Conservation (phyloP, 495 filamentous ascomycete genomes). For the Xylaria bambusicola region DNA sequence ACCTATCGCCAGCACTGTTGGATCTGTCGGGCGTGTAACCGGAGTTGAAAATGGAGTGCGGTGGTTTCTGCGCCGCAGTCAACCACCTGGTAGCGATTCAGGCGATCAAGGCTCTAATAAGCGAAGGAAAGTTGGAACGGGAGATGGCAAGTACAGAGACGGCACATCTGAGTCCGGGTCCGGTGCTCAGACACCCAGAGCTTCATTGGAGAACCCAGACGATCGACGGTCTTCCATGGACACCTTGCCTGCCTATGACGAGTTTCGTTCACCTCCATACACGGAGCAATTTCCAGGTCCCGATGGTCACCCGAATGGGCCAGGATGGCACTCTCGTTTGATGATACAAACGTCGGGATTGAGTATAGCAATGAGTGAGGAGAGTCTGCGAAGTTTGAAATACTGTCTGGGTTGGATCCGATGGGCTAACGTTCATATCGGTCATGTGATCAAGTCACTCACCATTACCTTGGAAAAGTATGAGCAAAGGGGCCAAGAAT, state of each 20-base stretch:
- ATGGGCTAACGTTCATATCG: constrained; percentile 74
- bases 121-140: constrained; percentile 61
- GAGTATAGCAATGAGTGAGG: constrained; percentile 83
- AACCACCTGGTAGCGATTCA: constrained; percentile 41
- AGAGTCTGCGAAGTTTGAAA: constrained; percentile 73
- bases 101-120: constrained; percentile 58
- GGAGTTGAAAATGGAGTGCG: constrained; percentile 81
- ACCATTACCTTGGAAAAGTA: constrained; percentile 73
- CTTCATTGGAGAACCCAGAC: constrained; percentile 26
- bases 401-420: constrained; percentile 76
- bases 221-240: constrained; percentile 56
- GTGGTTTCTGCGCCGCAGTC: constrained; percentile 64
- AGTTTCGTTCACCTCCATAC: constrained; percentile 70
- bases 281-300: constrained; percentile 44
- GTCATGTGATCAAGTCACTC: constrained; percentile 66
- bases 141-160: constrained; percentile 33
- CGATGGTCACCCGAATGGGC: constrained; percentile 28
- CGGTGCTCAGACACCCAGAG: constrained; percentile 32
- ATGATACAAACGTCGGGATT: constrained; percentile 83
- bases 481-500: constrained; percentile 49
- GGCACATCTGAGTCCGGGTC: constrained; percentile 32
- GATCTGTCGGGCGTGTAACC: constrained; percentile 75
- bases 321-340: constrained; percentile 74
- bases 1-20: constrained; percentile 79
- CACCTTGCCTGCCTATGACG: constrained; percentile 78